Base-by-base conservation (phyloP, 2,329 filamentous ascomycete species). In the Epichloe sylvatica region DNA sequence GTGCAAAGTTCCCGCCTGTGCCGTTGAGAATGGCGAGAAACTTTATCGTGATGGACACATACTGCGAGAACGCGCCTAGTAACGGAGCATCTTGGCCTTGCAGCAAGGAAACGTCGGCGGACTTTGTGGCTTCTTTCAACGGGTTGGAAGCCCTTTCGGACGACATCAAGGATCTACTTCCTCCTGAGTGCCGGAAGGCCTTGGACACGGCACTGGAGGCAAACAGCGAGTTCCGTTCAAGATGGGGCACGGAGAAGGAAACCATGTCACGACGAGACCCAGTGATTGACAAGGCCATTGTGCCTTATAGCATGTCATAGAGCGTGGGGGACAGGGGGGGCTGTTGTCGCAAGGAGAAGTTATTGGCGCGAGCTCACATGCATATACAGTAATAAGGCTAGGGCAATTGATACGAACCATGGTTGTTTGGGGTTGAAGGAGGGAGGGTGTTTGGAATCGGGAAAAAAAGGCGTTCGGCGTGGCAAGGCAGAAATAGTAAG, bases 211-310 rank as follows among this genome's bases (percentile, higher is more conserved):
- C 86, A 3, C 70, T 81, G 47, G 67, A 68, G 11, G 72, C 75
- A 49, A 86, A 95, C 64, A 64, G 68, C 52, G 67, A 75, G 49
- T 97, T 89, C 86, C 86, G 86, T 63, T 70, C 67, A 34, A 76
- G 74, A 54, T 95, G 89, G 87, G 77, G 77, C 15, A 74, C 77
- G 5, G 90, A 96, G 67, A 71, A 64, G 36, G 66, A 73, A 9
- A 77, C 78, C 51, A 71, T 67, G 52, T 70, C 72, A 38, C 70
- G 79, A 49, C 67, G 71, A 45, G 62, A 69, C 45, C 78, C 78
- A 1, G 62, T 74, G 39, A 80, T 83, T 53, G 79, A 83, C 64
- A 82, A 82, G 65, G 77, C 78, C 2, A 75, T 81, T 57, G 77
- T 81, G 50, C 76, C 78, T 13, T 80, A 77, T 56, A 72, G 68